Evolutionary conservation across 225 moss, liverwort and hornwort species (phyloP).

Genomic region (Anthoceros angustus): DNA sequence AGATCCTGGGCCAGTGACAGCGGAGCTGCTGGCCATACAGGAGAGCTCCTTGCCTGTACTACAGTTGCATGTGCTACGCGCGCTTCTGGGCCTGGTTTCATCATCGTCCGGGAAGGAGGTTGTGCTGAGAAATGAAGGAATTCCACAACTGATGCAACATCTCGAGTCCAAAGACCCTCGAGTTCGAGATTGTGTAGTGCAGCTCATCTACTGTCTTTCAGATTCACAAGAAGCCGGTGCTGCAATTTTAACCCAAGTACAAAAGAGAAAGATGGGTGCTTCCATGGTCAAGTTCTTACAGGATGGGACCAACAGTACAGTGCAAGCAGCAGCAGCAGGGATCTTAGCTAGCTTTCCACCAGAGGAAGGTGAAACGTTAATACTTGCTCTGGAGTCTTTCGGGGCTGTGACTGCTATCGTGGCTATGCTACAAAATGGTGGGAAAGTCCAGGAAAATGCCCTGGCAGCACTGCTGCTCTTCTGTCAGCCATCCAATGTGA

Average conservation of each 20-base stretch:
- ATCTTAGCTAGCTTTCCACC: constrained; percentile 26
- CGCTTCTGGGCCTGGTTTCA: constrained; percentile 21
- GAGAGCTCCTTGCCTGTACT: constrained; percentile 14
- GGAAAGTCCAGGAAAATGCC: constrained; percentile 22
- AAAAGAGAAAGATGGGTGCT: constrained; percentile 6
- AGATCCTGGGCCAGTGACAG: constrained; percentile 12
- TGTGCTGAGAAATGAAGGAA: constrained; percentile 15
- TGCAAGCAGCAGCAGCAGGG: constrained; percentile 26
- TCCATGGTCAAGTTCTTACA: constrained; percentile 15
- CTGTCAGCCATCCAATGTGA: constrained; percentile 16
- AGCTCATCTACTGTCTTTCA: constrained; percentile 19
- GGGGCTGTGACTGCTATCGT: constrained; percentile 18
- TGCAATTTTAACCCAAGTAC: constrained; percentile 15
- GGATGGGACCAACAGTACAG: constrained; percentile 9
- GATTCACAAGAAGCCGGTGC: constrained; percentile 12
- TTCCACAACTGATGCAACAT: constrained; percentile 18
- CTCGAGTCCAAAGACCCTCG: constrained; percentile 12
- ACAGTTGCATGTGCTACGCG: constrained; percentile 15
- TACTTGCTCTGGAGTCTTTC: constrained; percentile 11
- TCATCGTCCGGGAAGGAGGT: constrained; percentile 10
- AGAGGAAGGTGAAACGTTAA: constrained; percentile 9
- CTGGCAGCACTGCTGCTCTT: constrained; percentile 22
- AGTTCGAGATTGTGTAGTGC: constrained; percentile 13
- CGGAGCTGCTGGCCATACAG: constrained; percentile 17
- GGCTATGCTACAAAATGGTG: constrained; percentile 7